Percentiles rank a stretch among this genome's conserved stretches.
Conservation (phyloP, 2,329 filamentous ascomycete species). For the Huntiella decipiens region DNA sequence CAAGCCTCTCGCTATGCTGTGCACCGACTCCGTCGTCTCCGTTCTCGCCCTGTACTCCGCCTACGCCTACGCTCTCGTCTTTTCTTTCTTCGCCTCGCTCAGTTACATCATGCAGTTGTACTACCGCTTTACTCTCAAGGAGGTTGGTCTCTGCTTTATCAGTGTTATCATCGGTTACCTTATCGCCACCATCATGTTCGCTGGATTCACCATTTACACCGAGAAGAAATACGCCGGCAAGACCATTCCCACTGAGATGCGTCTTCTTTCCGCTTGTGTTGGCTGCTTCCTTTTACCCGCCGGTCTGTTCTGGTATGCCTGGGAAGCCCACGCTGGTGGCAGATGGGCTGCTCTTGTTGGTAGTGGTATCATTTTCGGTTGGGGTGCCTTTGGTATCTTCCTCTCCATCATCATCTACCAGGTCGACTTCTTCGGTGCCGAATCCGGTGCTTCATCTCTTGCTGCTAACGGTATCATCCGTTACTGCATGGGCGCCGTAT, state of each 20-base stretch:
- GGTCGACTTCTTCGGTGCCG: slow-evolving; percentile 13
- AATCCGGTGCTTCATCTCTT: slow-evolving; percentile 21
- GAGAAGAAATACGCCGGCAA: slow-evolving; percentile 25
- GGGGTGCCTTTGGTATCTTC: slow-evolving; percentile 42
- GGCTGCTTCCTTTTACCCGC: slow-evolving; percentile 33
- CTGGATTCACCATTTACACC: slow-evolving; percentile 19
- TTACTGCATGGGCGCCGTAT: slow-evolving; percentile 35
- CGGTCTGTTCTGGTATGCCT: slow-evolving; percentile 41
- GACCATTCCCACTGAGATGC: slow-evolving; percentile 30
- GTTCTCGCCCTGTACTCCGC: slow-evolving; percentile 32
- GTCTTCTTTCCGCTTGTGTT: slow-evolving; percentile 39
- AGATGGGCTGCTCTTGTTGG: slow-evolving; percentile 32
- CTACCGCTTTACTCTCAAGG: slow-evolving; percentile 25
- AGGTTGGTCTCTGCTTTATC: slow-evolving; percentile 26
- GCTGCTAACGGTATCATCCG: slow-evolving; percentile 40
- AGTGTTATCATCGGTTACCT: slow-evolving; percentile 27
- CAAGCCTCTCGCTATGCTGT: slow-evolving; percentile 36
- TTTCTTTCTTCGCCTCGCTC: slow-evolving; percentile 32
- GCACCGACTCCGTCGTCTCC: slow-evolving; percentile 43
- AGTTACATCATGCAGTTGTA: slow-evolving; percentile 27
- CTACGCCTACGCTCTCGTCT: slow-evolving; percentile 32
- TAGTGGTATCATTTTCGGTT: slow-evolving; percentile 36
- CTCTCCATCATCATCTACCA: slow-evolving; percentile 13
- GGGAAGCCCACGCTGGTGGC: slow-evolving; percentile 27
- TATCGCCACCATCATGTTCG: slow-evolving; percentile 17